A percentile compares a stretch with the other conserved stretches of the same genome.
Conservation (phyloP, 768 basidiomycete species). For the Thelephora aurantiotincta region DNA sequence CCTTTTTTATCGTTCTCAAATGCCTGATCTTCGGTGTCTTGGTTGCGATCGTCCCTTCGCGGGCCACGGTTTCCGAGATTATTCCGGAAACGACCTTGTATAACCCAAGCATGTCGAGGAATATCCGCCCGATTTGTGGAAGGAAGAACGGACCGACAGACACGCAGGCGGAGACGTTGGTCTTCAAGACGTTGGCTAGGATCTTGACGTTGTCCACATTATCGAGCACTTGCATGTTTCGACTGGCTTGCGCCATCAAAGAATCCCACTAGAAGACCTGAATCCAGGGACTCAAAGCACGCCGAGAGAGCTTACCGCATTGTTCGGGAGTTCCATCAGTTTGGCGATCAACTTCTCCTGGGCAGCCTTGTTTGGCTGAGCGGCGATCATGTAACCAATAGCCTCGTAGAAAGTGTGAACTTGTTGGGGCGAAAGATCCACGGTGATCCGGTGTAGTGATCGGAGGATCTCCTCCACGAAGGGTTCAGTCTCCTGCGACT, state of each 20-base stretch:
- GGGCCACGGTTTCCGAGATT: conserved; percentile 74
- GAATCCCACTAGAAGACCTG: conserved; percentile 64
- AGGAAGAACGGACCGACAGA: conserved; percentile 91
- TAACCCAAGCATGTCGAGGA: conserved; percentile 89
- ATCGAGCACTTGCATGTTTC: conserved; percentile 76
- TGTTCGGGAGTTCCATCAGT: conserved; percentile 90
- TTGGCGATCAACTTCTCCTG: conserved; percentile 88
- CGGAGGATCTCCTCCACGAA: conserved; percentile 93
- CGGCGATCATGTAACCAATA: conserved; percentile 94
- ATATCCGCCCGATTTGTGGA: conserved; percentile 84
- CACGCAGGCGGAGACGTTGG: conserved; percentile 89
- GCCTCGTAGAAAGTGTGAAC: conserved; percentile 94
- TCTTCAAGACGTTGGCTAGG: conserved; percentile 87
- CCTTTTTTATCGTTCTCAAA: conserved; percentile 89
- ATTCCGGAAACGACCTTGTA: conserved; percentile 92
- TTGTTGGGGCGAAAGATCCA: conserved; percentile 83
- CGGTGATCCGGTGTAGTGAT: conserved; percentile 77
- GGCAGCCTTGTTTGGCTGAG: conserved; percentile 88
- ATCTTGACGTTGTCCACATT: conserved; percentile 88
- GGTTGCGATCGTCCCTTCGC: conserved; percentile 68
- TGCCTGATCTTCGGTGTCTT: conserved; percentile 90
- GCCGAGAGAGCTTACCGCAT: conserved; percentile 31
- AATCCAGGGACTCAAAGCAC: neutral
- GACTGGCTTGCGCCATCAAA: conserved; percentile 82
- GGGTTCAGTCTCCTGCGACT: conserved; percentile 86